Conservation (phyloP, 139 green algal species). For the Astrephomene gubernaculifera region DNA sequence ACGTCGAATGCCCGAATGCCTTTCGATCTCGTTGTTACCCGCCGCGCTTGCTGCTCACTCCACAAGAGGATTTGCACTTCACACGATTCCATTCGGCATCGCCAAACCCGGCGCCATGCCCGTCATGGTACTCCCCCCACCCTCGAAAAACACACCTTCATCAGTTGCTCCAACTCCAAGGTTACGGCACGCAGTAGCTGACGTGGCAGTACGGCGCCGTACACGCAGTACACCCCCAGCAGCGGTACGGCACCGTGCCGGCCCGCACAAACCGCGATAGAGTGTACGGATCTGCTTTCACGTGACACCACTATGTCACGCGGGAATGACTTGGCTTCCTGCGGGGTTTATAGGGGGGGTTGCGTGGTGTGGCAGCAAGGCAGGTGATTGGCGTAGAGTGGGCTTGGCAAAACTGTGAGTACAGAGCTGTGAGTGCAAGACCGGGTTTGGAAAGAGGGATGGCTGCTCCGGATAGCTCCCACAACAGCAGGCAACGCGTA, state of each 20-base stretch:
- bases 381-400: too few relatives aligned
- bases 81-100: neutral
- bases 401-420: too few relatives aligned
- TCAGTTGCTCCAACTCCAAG: constrained; percentile 35
- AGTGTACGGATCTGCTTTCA: constrained; percentile 3
- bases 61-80: neutral
- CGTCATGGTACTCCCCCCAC: too few relatives aligned
- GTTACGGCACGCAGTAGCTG: constrained; percentile 32
- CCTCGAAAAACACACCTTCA: too few relatives aligned
- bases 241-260: neutral
- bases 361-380: too few relatives aligned
- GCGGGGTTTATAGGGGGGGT: too few relatives aligned
- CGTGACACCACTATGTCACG: constrained; percentile 32
- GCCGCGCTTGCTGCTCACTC: neutral
- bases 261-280: constrained; percentile 12
- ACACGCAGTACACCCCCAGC: constrained; percentile 31
- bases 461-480: too few relatives aligned
- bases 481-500: neutral
- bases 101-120: neutral
- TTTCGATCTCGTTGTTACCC: neutral
- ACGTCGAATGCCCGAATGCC: neutral
- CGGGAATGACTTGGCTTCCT: constrained; percentile 26
- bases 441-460: too few relatives aligned
- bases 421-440: too few relatives aligned
- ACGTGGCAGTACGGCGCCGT: constrained; percentile 31